Evolutionary conservation across 225 moss, liverwort and hornwort species (phyloP), one percentile per base, ranked within the genome.

Genomic region (Ulota crispa): DNA sequence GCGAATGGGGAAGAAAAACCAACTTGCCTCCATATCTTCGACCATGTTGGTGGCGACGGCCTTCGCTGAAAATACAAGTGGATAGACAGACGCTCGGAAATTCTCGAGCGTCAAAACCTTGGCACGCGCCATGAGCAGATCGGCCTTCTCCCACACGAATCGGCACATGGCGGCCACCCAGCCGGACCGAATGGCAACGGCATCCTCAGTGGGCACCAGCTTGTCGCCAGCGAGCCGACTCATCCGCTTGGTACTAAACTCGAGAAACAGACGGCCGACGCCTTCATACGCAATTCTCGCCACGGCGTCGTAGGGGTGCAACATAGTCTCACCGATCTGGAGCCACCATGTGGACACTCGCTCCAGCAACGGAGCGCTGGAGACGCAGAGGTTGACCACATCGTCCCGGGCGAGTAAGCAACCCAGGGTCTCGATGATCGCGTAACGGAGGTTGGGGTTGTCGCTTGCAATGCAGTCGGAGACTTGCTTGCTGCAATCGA

Each of bases 111-210:
- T 94, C 63, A 99, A 73, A 64, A 94, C 91, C 64, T 90, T 88
- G 7, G 98, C 92, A 57, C 98, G 87, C 15, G 98, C 98, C 88
- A 90, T 91, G 59, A 95, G 85, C 81, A 96, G 75, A 78, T 99
- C 93, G 64, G 90, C 93, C 59, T 91, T 92, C 84, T 92, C 93
- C 98, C 98, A 99, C 14, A 96, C 87, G 73, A 92, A 99, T 66
- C 93, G 89, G 85, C 98, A 99, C 95, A 96, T 96, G 71, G 88
- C 80, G 19, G 92, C 94, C 59, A 99, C 95, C 98, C 98, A 99
- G 68, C 87, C 90, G 23, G 98, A 92, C 64, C 95, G 93, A 78
- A 99, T 99, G 20, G 98, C 95, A 24, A 99, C 83, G 73, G 94
- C 90, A 73, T 92, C 94, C 80, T 99, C 98, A 43, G 95, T 92